Percentiles rank a stretch among this genome's conserved stretches.
phyloP scores from a whole-genome alignment of 495 filamentous ascomycete species.

The Pyrenula aspistea region DNA sequence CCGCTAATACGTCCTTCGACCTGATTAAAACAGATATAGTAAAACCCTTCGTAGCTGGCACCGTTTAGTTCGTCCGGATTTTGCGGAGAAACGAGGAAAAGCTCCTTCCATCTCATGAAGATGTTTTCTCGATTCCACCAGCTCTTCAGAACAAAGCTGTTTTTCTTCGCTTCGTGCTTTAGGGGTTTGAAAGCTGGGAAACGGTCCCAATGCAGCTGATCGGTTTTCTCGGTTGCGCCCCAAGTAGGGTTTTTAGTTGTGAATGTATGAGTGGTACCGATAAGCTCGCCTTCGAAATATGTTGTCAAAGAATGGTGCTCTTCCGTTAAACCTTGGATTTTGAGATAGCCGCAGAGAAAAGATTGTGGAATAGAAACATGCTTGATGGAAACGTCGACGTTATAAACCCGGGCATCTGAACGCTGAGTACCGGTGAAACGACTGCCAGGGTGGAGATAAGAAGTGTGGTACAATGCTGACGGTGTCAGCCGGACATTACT shows the following conservation, averaged over 20 bases:
- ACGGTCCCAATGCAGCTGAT: slow-evolving; percentile 85
- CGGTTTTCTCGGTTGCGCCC: slow-evolving; percentile 87
- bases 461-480: slow-evolving; percentile 45
- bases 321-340: slow-evolving; percentile 95
- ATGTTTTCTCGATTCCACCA: slow-evolving; percentile 65
- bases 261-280: slow-evolving; percentile 89
- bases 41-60: slow-evolving; percentile 96
- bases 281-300: slow-evolving; percentile 98
- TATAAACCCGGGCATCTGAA: slow-evolving; percentile 82
- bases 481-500: slow-evolving; percentile 18
- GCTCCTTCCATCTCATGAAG: slow-evolving; percentile 99
- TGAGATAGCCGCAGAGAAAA: slow-evolving; percentile 88
- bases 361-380: slow-evolving; percentile 92
- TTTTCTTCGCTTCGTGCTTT: slow-evolving; percentile 60
- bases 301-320: slow-evolving; percentile 94
- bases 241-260: slow-evolving; percentile 79
- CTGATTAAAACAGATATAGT: slow-evolving; percentile 99
- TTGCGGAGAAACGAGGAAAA: slow-evolving; percentile 95
- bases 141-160: slow-evolving; percentile 38
- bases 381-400: slow-evolving; percentile 94
- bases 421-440: slow-evolving; percentile 84
- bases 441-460: slow-evolving; percentile 77
- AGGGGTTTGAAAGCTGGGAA: slow-evolving; percentile 79
- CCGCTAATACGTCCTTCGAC: slow-evolving; percentile 70
- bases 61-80: slow-evolving; percentile 78